Conservation (phyloP, 371 early-diverging fungal species). For the Mortierella sp. region DNA sequence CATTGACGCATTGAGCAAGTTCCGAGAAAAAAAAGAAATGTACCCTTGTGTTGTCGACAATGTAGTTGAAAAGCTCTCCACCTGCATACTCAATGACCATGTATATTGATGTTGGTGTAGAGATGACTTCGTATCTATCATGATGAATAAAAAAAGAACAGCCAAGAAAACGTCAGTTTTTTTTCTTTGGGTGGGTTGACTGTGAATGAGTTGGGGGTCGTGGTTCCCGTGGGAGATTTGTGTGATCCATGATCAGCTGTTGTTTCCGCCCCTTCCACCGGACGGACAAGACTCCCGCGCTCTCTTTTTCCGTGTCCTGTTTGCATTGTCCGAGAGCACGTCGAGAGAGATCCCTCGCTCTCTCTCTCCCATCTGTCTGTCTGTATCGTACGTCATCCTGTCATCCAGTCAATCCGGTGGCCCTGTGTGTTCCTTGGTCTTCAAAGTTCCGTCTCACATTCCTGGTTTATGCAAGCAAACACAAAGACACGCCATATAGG, state of each 20-base stretch:
- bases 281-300: constrained; percentile 1
- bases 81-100: constrained; percentile 99
- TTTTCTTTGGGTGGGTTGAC: neutral
- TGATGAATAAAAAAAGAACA: neutral
- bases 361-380: neutral
- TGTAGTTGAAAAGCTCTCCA: constrained; percentile 96
- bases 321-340: constrained; percentile 3
- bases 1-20: neutral
- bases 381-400: neutral
- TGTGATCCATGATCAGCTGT: constrained; percentile 36
- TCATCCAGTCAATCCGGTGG: neutral
- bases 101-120: constrained; percentile 95
- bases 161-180: neutral
- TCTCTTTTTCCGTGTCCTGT: neutral
- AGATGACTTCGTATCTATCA: constrained; percentile 93
- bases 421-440: constrained; percentile 14
- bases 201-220: neutral
- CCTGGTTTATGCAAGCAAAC: neutral
- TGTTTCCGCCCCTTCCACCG: neutral
- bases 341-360: neutral
- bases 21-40: constrained; percentile 20
- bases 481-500: neutral
- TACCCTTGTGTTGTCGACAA: constrained; percentile 94
- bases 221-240: constrained; percentile 10
- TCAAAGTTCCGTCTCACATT: neutral